Conservation (phyloP, 257 asterid species). For the Gynochthodes officinalis region DNA sequence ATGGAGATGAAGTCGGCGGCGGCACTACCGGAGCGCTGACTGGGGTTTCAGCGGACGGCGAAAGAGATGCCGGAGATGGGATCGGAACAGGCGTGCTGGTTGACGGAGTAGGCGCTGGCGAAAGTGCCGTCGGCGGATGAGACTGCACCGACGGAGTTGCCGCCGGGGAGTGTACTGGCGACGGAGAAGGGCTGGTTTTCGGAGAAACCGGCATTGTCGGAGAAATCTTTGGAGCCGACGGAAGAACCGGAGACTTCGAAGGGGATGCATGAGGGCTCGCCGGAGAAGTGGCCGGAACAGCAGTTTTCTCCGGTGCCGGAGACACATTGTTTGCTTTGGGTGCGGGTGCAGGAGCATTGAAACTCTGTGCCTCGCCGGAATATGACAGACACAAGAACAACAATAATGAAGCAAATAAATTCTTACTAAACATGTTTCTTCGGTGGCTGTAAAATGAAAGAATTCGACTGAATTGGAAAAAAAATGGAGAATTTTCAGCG, state of each 20-base stretch:
- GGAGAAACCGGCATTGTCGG: constrained; percentile 42
- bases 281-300: constrained; percentile 32
- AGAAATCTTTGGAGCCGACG: constrained; percentile 35
- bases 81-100: constrained; percentile 37
- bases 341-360: constrained; percentile 55
- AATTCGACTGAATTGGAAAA: neutral
- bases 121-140: constrained; percentile 23
- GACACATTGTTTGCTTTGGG: constrained; percentile 30
- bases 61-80: constrained; percentile 44
- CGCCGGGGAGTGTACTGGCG: constrained; percentile 47
- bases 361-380: constrained; percentile 42
- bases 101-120: constrained; percentile 40
- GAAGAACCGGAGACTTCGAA: constrained; percentile 42
- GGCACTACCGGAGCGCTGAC: constrained; percentile 27
- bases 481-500: constrained; percentile 3
- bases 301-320: constrained; percentile 28
- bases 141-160: constrained; percentile 25
- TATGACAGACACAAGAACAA: constrained; percentile 30
- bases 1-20: constrained; percentile 27
- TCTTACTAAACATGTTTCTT: constrained; percentile 31
- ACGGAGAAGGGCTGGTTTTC: constrained; percentile 34
- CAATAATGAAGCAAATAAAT: constrained; percentile 26
- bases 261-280: constrained; percentile 42
- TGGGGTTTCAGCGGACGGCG: constrained; percentile 29
- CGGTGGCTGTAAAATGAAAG: constrained; percentile 12